Evolutionary conservation across 768 basidiomycete genomes (phyloP), one percentile per base, ranked within the genome.

Genomic region (Lentinula edodes): DNA sequence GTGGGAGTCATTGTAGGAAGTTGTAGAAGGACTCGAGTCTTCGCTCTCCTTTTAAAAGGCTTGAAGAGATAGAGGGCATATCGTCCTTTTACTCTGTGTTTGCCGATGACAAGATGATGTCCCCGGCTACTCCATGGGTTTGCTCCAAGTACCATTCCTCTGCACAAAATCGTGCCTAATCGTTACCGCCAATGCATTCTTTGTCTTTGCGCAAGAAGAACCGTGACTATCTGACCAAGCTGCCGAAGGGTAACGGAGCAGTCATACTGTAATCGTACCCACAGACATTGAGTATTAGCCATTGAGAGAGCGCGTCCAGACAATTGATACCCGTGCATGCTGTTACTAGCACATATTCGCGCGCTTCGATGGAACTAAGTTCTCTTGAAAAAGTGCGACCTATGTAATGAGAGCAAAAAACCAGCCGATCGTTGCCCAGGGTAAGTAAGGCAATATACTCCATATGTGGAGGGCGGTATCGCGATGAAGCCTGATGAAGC

Each of bases 1-100:
- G 69, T 71, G 32, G n/a, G 23, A 23, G 39, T 7, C 58, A 54
- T 54, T 4, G 8, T n/a, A 51, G 20, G n/a, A 45, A 18, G 15
- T 45, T 45, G 10, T 13, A 45, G 13, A 13, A 18, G 43, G 1
- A 7, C 43, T 18, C 1, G 15, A 15, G 6, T 15, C 15, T 6
- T 16, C 16, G 6, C 43, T 5, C 43, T 15, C 12, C 43, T 45
- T 45, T 45, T 45, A 45, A 15, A 5, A 15, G n/a, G 5, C 16
- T 45, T 18, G 1, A 13, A 39, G 38, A 6, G 13, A 38, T 7
- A 45, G 43, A 45, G 4, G 6, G 6, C 43, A 45, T 45, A 16
- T 15, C 38, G 38, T 8, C 38, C 38, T 39, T 13, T 13, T 39
- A 39, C 13, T 39, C 7, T 39, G 38, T 39, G 38, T 39, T 8